Evolutionary conservation across 1,139 yeast genomes (phyloP).

Genomic region (Debaryomyces robertsiae): DNA sequence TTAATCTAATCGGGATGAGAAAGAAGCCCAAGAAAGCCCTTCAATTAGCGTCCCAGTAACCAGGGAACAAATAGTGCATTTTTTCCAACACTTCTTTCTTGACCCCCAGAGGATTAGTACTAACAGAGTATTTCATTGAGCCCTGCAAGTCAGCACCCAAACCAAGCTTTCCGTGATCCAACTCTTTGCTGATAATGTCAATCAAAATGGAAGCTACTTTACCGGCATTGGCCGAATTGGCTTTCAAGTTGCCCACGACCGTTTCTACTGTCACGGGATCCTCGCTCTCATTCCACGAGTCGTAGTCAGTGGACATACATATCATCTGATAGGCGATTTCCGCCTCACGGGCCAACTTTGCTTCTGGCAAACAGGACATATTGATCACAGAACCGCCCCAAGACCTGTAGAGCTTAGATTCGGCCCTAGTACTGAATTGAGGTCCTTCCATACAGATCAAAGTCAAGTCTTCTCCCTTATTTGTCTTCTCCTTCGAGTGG

Average conservation of each 20-base stretch:
- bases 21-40: too few relatives aligned
- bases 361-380: constrained; percentile 95
- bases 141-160: constrained; percentile 75
- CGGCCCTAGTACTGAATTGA: constrained; percentile 97
- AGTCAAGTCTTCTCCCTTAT: constrained; percentile 67
- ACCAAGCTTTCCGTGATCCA: constrained; percentile 50
- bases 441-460: constrained; percentile 99
- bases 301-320: constrained; percentile 98
- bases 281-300: constrained; percentile 94
- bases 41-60: constrained; percentile 65
- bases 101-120: constrained; percentile 78
- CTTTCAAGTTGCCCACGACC: constrained; percentile 85
- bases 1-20: too few relatives aligned
- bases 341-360: constrained; percentile 95
- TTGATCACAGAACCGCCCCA: constrained; percentile 96
- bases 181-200: constrained; percentile 62
- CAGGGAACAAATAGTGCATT: constrained; percentile 90
- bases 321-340: constrained; percentile 96
- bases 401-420: constrained; percentile 79
- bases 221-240: constrained; percentile 87
- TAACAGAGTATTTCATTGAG: constrained; percentile 76
- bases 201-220: constrained; percentile 70
- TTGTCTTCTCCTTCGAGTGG: constrained; percentile 57
- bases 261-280: constrained; percentile 98
- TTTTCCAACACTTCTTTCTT: constrained; percentile 72